These are phyloP conservation scores for Corynascus novoguineensis DNA, from an alignment of 495 filamentous ascomycete genomes.

Conservation along the genomic window DNA sequence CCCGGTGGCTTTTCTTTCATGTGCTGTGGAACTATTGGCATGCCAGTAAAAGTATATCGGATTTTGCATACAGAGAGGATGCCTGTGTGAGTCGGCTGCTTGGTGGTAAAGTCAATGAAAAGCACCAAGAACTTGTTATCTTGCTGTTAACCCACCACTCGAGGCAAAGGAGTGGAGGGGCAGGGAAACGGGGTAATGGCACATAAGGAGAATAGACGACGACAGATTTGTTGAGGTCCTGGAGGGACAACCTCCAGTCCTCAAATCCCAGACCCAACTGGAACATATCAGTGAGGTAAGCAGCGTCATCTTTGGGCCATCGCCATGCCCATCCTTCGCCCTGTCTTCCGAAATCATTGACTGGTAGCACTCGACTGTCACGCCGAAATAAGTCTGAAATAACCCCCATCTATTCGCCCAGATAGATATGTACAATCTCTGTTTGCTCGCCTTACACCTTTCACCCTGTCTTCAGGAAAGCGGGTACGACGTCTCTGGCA, in stretches of 20 bases:
- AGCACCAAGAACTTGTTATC: too few relatives aligned
- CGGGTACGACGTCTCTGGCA: slow-evolving; percentile 73
- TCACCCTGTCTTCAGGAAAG: slow-evolving; percentile 37
- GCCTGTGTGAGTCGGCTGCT: not conserved
- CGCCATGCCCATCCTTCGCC: too few relatives aligned
- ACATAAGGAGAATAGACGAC: not conserved
- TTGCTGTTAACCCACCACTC: not conserved
- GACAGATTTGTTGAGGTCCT: not conserved
- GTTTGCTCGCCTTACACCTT: not conserved
- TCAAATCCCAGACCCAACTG: not conserved
- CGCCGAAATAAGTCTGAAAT: not conserved
- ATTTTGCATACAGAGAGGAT: too few relatives aligned
- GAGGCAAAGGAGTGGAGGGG: not conserved
- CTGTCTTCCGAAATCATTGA: too few relatives aligned
- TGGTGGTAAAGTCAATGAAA: not conserved
- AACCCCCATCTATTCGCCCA: slow-evolving; percentile 6
- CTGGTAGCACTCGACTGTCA: too few relatives aligned
- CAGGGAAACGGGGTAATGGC: too few relatives aligned
- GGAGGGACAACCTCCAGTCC: too few relatives aligned
- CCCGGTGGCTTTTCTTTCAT: too few relatives aligned
- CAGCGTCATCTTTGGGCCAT: too few relatives aligned
- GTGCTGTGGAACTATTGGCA: too few relatives aligned
- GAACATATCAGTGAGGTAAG: not conserved
- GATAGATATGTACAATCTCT: slow-evolving; percentile 22
- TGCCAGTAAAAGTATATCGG: too few relatives aligned